phyloP scores from a whole-genome alignment of 228 moss, liverwort and hornwort species.

The Sphagnum magellanicum region DNA sequence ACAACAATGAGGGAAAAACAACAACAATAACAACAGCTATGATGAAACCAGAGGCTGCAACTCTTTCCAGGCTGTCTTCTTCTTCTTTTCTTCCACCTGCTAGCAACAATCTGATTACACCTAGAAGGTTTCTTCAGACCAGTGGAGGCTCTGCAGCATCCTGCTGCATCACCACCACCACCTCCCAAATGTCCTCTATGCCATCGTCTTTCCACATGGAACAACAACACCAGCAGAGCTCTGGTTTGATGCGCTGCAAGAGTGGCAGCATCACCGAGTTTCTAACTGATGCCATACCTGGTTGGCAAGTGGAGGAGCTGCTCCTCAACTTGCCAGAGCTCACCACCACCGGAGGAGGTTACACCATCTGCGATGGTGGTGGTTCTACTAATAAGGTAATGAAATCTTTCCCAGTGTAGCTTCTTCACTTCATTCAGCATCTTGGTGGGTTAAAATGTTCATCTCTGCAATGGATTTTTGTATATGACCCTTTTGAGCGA shows the following conservation, averaged over 20 bases:
- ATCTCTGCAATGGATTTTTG: not conserved
- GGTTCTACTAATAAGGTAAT: no score
- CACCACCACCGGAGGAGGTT: constrained; percentile 29
- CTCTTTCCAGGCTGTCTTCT: no score
- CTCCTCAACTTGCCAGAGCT: constrained; percentile 70
- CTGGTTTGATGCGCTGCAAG: constrained; percentile 8
- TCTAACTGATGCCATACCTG: constrained; percentile 63
- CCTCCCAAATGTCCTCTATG: constrained; percentile 1
- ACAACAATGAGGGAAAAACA: no score
- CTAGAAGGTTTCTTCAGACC: not conserved
- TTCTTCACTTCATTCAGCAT: constrained; percentile 14
- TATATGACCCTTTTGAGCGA: not conserved
- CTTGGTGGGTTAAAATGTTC: constrained; percentile 24
- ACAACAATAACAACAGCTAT: no score
- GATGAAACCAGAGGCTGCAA: no score
- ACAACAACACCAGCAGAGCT: not conserved
- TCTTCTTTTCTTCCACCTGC: not conserved
- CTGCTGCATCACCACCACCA: constrained; percentile 7
- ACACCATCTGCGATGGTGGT: constrained; percentile 51
- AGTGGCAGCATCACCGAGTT: constrained; percentile 71
- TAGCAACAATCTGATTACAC: not conserved
- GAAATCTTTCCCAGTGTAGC: no score
- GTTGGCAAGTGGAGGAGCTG: constrained; percentile 63
- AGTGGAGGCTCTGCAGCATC: constrained; percentile 1
- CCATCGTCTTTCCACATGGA: no score